Conservation (phyloP, 352 stramenopile species). For the Globisporangium megalacanthum region DNA sequence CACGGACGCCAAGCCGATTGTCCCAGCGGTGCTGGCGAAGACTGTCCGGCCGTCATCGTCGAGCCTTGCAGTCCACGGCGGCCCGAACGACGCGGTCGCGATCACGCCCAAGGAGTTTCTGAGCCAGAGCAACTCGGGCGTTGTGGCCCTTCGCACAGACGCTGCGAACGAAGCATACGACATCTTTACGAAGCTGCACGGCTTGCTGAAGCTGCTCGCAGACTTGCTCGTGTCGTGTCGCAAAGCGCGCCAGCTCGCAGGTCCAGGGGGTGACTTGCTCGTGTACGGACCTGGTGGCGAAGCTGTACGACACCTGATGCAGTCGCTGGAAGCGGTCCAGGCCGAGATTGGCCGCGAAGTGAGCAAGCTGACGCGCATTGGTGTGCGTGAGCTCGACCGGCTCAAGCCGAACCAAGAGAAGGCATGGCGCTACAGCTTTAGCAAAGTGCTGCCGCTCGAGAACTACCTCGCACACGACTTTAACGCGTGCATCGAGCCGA, state of each 20-base stretch:
- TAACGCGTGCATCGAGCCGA: constrained; percentile 74
- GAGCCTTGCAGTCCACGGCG: constrained; percentile 18
- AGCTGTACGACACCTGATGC: constrained; percentile 76
- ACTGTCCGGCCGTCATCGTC: constrained; percentile 15
- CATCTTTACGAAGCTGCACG: constrained; percentile 71
- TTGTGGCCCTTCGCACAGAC: constrained; percentile 64
- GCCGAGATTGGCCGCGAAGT: constrained; percentile 71
- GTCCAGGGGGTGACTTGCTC: constrained; percentile 73
- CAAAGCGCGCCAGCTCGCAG: constrained; percentile 74
- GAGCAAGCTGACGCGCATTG: constrained; percentile 72
- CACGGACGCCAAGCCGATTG: constrained; percentile 54
- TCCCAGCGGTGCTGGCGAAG: constrained; percentile 53
- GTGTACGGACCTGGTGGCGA: constrained; percentile 82
- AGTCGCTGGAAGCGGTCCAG: constrained; percentile 76
- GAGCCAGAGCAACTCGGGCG: constrained; percentile 64
- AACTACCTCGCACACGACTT: constrained; percentile 83
- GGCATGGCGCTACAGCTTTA: constrained; percentile 81
- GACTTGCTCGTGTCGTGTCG: constrained; percentile 81
- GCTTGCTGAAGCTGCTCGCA: constrained; percentile 71
- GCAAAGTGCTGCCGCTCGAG: constrained; percentile 76
- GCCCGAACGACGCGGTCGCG: constrained; percentile 28
- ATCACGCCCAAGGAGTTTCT: constrained; percentile 65
- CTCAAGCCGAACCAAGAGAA: constrained; percentile 85
- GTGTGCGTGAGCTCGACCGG: constrained; percentile 77
- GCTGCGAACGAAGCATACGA: constrained; percentile 53